phyloP scores from a whole-genome alignment of 164 flowering plant species.

The Macadamia tetraphylla region DNA sequence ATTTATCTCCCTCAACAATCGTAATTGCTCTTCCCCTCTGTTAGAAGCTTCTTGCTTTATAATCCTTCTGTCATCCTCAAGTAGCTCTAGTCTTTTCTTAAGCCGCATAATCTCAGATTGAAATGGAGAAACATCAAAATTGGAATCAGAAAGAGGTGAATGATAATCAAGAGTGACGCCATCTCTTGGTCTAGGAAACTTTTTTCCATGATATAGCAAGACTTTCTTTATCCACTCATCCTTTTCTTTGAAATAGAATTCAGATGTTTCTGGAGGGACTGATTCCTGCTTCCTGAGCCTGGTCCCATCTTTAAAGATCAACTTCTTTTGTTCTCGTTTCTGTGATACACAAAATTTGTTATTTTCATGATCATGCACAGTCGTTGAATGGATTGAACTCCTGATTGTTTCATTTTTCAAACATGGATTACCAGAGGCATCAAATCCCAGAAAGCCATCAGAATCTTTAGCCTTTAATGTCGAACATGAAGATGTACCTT shows the following conservation, averaged over 20 bases:
- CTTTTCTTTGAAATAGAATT: constrained; percentile 22
- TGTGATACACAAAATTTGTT: constrained; percentile 5
- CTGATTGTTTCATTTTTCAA: constrained; percentile 14
- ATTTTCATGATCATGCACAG: constrained; percentile 38
- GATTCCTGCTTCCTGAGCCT: constrained; percentile 31
- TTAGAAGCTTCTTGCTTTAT: constrained; percentile 25
- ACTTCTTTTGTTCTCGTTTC: constrained; percentile 17
- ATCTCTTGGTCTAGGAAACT: constrained; percentile 17
- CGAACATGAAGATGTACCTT: constrained; percentile 2
- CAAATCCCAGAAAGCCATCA: constrained; percentile 1
- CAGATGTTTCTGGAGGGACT: constrained; percentile 6
- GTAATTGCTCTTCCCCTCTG: constrained; percentile 39
- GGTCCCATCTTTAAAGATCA: constrained; percentile 21
- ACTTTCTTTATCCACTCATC: constrained; percentile 23
- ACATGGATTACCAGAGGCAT: neutral
- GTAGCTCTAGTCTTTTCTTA: constrained; percentile 34
- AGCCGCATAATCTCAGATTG: constrained; percentile 32
- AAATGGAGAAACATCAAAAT: constrained; percentile 14
- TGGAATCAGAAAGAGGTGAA: constrained; percentile 7
- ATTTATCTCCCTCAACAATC: constrained; percentile 49
- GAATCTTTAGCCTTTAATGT: constrained; percentile 8
- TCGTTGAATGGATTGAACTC: constrained; percentile 13
- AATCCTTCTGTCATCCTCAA: constrained; percentile 36
- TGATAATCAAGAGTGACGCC: constrained; percentile 9
- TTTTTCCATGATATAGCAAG: constrained; percentile 17